Conservation (phyloP, 345 rosid genomes). For the Noccaea bulbosa region DNA sequence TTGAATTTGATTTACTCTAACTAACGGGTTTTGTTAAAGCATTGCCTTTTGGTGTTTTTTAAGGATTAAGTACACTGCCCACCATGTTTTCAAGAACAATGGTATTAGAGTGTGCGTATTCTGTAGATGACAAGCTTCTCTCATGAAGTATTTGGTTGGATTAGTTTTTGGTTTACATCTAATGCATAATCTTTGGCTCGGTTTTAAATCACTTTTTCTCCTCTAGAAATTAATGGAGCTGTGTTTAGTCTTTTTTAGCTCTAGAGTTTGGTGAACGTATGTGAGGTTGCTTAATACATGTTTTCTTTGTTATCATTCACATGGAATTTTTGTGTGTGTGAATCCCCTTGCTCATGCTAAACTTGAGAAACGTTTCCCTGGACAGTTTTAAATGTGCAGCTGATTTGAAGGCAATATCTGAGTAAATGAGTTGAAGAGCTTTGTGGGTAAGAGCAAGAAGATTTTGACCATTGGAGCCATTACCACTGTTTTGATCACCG, state of each 20-base stretch:
- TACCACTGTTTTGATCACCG: slow-evolving; percentile 57
- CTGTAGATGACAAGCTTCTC: not conserved
- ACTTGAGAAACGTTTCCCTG: slow-evolving; percentile 9
- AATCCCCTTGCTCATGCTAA: not conserved
- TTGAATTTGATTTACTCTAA: not conserved
- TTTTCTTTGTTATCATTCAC: not conserved
- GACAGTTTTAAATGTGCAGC: slow-evolving; percentile 18
- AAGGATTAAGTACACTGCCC: too few species aligned
- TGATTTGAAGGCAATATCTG: slow-evolving; percentile 1
- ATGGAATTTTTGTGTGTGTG: too few species aligned
- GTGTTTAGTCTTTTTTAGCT: not conserved
- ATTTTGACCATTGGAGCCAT: slow-evolving; percentile 57
- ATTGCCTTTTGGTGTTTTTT: not conserved
- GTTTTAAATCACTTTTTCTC: not conserved
- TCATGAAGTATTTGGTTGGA: not conserved
- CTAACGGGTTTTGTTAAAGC: slow-evolving; percentile 2
- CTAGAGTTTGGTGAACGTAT: not conserved
- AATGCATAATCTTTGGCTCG: not conserved
- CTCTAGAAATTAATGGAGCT: not conserved
- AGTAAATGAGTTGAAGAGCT: not conserved
- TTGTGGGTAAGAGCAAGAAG: too few species aligned
- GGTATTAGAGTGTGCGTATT: not conserved
- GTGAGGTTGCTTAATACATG: not conserved
- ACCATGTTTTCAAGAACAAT: slow-evolving; percentile 5
- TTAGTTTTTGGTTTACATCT: not conserved